Conservation (phyloP, 257 asterid species). For the Forsythia viridissima region DNA sequence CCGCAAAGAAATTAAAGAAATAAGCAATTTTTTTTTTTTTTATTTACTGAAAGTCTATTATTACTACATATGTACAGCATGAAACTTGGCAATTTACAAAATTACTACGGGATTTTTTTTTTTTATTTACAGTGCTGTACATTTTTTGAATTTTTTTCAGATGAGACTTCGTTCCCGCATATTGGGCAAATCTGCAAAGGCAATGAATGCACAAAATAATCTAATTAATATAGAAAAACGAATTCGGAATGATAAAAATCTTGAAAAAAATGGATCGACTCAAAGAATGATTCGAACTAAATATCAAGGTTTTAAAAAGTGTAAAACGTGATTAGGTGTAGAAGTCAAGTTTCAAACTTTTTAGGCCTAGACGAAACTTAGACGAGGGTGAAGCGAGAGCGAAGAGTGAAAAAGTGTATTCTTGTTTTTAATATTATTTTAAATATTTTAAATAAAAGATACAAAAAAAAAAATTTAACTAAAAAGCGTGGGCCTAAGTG, state of each 20-base stretch:
- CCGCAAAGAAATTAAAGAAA: no score
- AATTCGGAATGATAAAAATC: background rate
- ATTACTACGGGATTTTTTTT: background rate
- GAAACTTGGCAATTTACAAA: background rate
- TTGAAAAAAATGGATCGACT: background rate
- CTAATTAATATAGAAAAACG: background rate
- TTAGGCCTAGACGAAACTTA: no score
- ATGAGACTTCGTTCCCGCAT: constrained; percentile 53
- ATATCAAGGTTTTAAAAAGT: no score
- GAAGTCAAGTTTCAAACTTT: no score
- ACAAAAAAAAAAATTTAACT: no score
- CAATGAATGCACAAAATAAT: background rate
- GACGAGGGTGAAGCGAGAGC: no score
- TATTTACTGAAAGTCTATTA: background rate
- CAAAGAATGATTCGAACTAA: background rate
- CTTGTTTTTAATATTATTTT: no score
- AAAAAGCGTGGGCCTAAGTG: no score
- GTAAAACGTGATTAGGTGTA: no score
- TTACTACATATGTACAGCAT: background rate
- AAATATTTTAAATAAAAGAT: no score
- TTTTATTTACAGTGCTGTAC: constrained; percentile 18
- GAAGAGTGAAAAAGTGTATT: no score
- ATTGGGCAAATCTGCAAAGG: constrained; percentile 56
- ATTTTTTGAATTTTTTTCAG: constrained; percentile 20
- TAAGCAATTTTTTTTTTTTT: no score